phyloP scores from a whole-genome alignment of 345 rosid species.

The Populus ilicifolia region DNA sequence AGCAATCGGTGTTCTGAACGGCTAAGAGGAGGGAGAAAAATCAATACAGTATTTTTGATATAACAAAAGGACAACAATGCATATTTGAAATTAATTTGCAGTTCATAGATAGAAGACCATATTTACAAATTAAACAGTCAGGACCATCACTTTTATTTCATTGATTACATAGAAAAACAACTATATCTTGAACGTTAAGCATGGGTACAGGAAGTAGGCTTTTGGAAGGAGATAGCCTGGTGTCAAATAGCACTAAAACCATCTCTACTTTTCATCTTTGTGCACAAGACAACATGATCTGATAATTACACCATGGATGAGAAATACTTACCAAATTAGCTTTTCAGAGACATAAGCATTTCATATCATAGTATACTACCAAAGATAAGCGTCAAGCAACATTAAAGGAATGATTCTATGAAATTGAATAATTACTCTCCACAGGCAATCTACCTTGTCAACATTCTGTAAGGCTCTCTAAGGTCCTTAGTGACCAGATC shows the following conservation, averaged over 20 bases:
- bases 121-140: too few species aligned
- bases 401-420: background rate
- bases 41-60: background rate
- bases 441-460: constrained; percentile 59
- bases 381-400: constrained; percentile 1
- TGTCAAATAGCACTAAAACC: too few species aligned
- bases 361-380: background rate
- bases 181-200: too few species aligned
- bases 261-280: too few species aligned
- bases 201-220: too few species aligned
- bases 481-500: constrained; percentile 95
- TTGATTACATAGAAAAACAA: too few species aligned
- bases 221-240: too few species aligned
- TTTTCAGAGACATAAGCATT: too few species aligned
- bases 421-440: background rate
- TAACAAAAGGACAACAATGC: background rate
- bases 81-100: too few species aligned
- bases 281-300: too few species aligned
- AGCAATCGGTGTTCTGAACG: constrained; percentile 94
- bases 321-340: background rate
- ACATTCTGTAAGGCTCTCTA: constrained; percentile 96
- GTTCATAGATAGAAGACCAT: too few species aligned
- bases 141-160: too few species aligned
- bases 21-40: constrained; percentile 36
- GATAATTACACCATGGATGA: background rate